Evolutionary conservation across 1,139 yeast genomes (phyloP).

Genomic region (Scheffersomyces parashehatae): DNA sequence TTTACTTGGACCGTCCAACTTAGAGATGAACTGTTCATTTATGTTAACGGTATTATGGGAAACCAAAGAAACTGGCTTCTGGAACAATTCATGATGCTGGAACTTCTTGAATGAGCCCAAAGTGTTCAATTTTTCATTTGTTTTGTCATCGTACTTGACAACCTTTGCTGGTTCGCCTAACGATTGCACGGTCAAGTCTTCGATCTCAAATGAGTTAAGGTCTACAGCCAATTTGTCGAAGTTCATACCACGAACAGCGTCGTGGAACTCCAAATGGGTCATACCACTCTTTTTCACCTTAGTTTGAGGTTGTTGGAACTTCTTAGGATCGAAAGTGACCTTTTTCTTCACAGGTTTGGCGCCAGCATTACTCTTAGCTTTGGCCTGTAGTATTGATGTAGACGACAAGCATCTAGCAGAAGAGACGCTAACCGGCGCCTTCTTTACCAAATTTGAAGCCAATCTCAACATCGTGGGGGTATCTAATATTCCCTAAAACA

Average conservation of each 20-base stretch:
- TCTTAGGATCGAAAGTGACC: constrained; percentile 10
- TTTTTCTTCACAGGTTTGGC: constrained; percentile 5
- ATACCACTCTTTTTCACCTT: constrained; percentile 43
- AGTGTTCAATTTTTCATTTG: constrained; percentile 27
- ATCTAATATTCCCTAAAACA: no score
- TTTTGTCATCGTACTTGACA: constrained; percentile 22
- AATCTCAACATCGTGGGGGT: constrained; percentile 11
- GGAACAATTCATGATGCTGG: constrained; percentile 65
- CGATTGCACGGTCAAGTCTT: constrained; percentile 13
- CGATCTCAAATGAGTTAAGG: constrained; percentile 17
- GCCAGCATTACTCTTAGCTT: background rate
- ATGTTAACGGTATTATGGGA: constrained; percentile 35
- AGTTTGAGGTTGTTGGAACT: constrained; percentile 2
- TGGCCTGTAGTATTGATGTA: constrained; percentile 1
- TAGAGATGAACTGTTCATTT: constrained; percentile 24
- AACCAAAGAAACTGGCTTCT: constrained; percentile 56
- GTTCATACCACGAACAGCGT: constrained; percentile 39
- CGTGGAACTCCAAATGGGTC: constrained; percentile 43
- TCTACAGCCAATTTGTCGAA: constrained; percentile 35
- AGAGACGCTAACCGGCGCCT: no score
- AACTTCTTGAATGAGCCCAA: constrained; percentile 62
- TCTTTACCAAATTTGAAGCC: constrained; percentile 5
- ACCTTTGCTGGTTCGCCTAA: constrained; percentile 17
- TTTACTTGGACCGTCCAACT: constrained; percentile 27
- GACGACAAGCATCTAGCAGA: constrained; percentile 6